A percentile compares a stretch with the other conserved stretches of the same genome.
Conservation (phyloP, 139 green algal genomes). For the Ulvella scutata region DNA sequence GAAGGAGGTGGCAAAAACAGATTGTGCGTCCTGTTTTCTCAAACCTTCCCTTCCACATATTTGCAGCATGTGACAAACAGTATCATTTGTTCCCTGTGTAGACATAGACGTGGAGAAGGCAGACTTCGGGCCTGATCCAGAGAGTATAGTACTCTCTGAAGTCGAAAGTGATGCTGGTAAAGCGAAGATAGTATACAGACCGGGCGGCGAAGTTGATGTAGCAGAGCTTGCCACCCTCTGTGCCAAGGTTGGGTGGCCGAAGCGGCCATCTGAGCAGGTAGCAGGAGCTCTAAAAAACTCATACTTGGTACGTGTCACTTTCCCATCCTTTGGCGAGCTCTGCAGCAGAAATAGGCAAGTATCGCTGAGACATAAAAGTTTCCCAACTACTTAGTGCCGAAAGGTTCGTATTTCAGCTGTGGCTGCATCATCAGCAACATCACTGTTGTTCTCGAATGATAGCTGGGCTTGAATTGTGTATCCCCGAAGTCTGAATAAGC, state of each 20-base stretch:
- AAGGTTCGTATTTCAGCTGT: too few species aligned
- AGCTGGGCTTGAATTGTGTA: neutral
- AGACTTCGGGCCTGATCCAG: neutral
- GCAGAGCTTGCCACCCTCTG: slow-evolving; percentile 66
- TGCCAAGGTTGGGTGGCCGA: slow-evolving; percentile 84
- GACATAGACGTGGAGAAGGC: neutral
- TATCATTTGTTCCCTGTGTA: too few species aligned
- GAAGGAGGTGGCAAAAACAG: neutral
- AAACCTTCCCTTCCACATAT: too few species aligned
- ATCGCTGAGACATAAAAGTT: too few species aligned
- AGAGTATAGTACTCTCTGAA: neutral
- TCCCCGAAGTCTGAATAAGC: neutral
- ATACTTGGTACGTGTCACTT: slow-evolving; percentile 75
- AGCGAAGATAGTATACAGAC: slow-evolving; percentile 62
- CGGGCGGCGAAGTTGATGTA: slow-evolving; percentile 50
- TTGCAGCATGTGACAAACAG: too few species aligned
- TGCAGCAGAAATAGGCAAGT: too few species aligned
- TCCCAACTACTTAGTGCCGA: too few species aligned
- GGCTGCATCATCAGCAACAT: neutral
- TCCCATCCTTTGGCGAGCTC: too few species aligned
- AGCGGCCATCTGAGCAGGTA: slow-evolving; percentile 62
- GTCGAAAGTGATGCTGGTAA: slow-evolving; percentile 24
- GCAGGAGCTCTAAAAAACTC: slow-evolving; percentile 70
- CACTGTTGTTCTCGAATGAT: neutral
- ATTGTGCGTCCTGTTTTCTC: neutral